Evolutionary conservation across 352 stramenopile species (phyloP).

Genomic region (Pythium guiyangense): DNA sequence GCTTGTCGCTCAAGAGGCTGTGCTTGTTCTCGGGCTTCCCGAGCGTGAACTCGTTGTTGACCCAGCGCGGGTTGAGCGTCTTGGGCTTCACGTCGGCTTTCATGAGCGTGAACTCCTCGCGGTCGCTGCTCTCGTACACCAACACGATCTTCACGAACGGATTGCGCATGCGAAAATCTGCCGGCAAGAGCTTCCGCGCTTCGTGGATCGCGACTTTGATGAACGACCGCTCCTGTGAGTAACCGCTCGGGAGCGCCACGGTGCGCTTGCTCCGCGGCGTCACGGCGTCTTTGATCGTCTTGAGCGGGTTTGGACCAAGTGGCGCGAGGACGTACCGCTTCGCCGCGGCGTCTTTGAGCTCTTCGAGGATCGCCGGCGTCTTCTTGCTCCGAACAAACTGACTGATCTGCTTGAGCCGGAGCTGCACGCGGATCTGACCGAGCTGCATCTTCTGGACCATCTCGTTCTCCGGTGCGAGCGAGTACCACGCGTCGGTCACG

Average conservation of each 20-base stretch:
- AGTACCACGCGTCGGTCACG: conserved; percentile 56
- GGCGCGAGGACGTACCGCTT: conserved; percentile 6
- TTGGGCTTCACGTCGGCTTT: conserved; percentile 68
- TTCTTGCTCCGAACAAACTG: conserved; percentile 36
- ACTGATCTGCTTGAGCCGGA: conserved; percentile 28
- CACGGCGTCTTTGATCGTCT: conserved; percentile 10
- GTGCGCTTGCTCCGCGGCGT: conserved; percentile 6
- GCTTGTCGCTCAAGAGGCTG: conserved; percentile 55
- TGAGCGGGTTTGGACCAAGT: conserved; percentile 3
- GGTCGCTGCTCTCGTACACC: conserved; percentile 32
- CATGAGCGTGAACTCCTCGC: conserved; percentile 47
- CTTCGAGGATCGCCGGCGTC: conserved; percentile 22
- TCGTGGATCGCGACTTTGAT: conserved; percentile 57
- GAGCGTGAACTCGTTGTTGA: conserved; percentile 64
- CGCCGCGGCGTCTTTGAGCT: conserved; percentile 20
- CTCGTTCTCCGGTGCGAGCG: conserved; percentile 51
- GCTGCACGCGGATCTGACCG: conserved; percentile 51
- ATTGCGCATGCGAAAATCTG: conserved; percentile 22
- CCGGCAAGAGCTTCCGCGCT: conserved; percentile 42
- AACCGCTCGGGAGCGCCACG: conserved; percentile 5
- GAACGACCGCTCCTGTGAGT: conserved; percentile 38
- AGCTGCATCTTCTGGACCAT: conserved; percentile 65
- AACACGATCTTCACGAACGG: conserved; percentile 62
- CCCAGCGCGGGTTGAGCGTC: conserved; percentile 64
- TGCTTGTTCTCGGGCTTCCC: conserved; percentile 41